Evolutionary conservation across 2,329 filamentous ascomycete species (phyloP).

Genomic region (Pleoardoris graminearum): DNA sequence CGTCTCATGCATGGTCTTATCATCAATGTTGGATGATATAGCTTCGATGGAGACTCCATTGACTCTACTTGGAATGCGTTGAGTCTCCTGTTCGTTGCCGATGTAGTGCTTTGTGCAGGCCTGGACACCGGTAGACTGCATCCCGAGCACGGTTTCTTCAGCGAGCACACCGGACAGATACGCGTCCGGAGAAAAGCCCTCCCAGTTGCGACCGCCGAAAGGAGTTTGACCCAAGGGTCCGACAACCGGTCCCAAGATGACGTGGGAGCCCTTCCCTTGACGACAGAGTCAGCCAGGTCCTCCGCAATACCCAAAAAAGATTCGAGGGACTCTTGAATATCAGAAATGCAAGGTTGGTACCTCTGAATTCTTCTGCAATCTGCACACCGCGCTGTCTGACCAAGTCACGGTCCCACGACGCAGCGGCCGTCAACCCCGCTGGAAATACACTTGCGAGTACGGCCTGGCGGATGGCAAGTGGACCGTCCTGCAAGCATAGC

Average conservation of each 20-base stretch:
- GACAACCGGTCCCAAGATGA: conserved; percentile 55
- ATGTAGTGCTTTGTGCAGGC: conserved; percentile 58
- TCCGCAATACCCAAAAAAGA: too few relatives aligned
- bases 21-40: conserved; percentile 62
- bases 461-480: conserved; percentile 38
- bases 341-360: conserved; percentile 12
- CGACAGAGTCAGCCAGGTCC: not conserved
- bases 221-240: conserved; percentile 48
- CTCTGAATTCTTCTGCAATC: conserved; percentile 38
- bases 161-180: conserved; percentile 48
- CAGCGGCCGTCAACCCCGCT: conserved; percentile 43
- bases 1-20: conserved; percentile 67
- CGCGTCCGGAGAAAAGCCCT: conserved; percentile 49
- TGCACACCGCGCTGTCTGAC: conserved; percentile 36
- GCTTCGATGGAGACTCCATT: conserved; percentile 56
- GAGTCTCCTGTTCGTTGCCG: conserved; percentile 63
- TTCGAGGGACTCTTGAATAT: too few relatives aligned
- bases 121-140: conserved; percentile 48
- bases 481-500: conserved; percentile 48
- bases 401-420: conserved; percentile 47
- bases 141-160: conserved; percentile 43
- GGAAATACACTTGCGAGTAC: conserved; percentile 43
- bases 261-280: conserved; percentile 35
- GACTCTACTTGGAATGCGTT: conserved; percentile 35
- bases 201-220: conserved; percentile 50